Evolutionary conservation across 129 eudicot species (phyloP).

Genomic region (Flaveria linearis): DNA sequence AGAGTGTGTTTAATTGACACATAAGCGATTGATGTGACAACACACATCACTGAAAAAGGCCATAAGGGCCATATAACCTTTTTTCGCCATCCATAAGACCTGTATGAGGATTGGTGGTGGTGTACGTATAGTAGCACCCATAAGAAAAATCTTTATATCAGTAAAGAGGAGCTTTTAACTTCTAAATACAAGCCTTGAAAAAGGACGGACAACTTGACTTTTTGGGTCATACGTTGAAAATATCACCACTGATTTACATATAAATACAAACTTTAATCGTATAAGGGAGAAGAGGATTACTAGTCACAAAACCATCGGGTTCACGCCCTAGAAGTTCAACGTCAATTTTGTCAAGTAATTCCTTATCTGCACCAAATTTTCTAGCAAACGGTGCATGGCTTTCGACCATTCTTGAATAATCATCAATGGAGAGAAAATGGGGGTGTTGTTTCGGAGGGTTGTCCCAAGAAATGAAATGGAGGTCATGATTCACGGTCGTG

Average conservation of each 20-base stretch:
- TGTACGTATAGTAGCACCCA: too few species aligned
- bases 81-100: too few species aligned
- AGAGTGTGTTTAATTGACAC: too few species aligned
- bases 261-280: background rate
- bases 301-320: slow-evolving; percentile 51
- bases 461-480: slow-evolving; percentile 84
- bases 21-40: too few species aligned
- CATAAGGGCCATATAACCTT: too few species aligned
- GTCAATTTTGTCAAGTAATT: slow-evolving; percentile 68
- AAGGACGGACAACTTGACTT: background rate
- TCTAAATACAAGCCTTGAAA: background rate
- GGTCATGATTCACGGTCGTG: slow-evolving; percentile 81
- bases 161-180: too few species aligned
- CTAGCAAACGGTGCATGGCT: slow-evolving; percentile 83
- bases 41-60: too few species aligned
- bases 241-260: background rate
- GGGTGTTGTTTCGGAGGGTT: slow-evolving; percentile 88
- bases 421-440: slow-evolving; percentile 54
- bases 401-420: slow-evolving; percentile 60
- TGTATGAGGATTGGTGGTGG: too few species aligned
- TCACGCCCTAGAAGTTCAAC: slow-evolving; percentile 56
- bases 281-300: slow-evolving; percentile 28
- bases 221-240: background rate
- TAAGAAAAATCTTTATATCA: too few species aligned
- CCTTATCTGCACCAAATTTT: slow-evolving; percentile 59